These are phyloP conservation scores for Simplicillium sp. DNA, from an alignment of 2,329 filamentous ascomycete species.

Conservation along the genomic window DNA sequence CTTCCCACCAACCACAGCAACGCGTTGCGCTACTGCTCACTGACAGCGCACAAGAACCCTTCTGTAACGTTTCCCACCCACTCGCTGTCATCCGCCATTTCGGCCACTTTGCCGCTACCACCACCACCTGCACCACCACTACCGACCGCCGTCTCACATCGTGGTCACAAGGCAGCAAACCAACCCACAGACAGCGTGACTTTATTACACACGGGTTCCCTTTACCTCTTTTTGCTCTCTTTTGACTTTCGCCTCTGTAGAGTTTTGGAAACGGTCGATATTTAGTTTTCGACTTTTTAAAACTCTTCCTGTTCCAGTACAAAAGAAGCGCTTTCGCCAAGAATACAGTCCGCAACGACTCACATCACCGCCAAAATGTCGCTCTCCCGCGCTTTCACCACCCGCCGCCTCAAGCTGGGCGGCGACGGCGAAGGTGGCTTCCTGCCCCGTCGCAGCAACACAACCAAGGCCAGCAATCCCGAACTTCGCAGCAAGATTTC, in stretches of 20 bases:
- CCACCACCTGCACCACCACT: neutral
- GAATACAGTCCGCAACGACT: too few relatives aligned
- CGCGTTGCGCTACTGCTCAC: too few relatives aligned
- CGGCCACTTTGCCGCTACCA: neutral
- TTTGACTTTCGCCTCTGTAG: too few relatives aligned
- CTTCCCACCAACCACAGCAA: too few relatives aligned
- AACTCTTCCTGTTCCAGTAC: neutral
- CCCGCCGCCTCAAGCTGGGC: conserved; percentile 52
- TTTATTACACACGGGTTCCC: neutral
- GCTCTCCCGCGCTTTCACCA: conserved; percentile 64
- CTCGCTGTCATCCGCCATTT: neutral
- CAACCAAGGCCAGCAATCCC: conserved; percentile 32
- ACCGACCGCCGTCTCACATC: conserved; percentile 4
- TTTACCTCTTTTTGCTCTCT: neutral
- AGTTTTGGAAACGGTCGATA: too few relatives aligned
- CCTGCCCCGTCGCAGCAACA: conserved; percentile 39
- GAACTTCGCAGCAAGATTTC: conserved; percentile 67
- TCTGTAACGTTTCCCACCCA: conserved; percentile 6
- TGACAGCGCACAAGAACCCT: neutral
- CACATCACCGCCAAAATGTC: conserved; percentile 24
- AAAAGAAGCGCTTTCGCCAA: too few relatives aligned
- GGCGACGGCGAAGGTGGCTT: conserved; percentile 33
- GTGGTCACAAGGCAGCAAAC: conserved; percentile 4
- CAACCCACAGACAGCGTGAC: conserved; percentile 1
- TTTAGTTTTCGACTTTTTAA: conserved; percentile 5